Conservation (phyloP, 345 rosid species). For the Gossypium mustelinum region DNA sequence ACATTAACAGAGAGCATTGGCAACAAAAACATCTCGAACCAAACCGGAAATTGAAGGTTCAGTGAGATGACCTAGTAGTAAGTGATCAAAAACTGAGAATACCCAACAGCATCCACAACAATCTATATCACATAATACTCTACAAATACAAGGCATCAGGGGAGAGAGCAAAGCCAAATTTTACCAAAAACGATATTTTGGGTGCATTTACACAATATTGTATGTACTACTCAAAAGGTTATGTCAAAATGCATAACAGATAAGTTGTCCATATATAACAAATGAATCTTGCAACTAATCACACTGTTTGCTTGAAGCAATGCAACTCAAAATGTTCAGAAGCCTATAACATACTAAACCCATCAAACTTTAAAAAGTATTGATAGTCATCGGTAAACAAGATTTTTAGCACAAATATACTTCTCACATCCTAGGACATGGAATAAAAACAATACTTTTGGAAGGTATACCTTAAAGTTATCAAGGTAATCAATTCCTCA, state of each 20-base stretch:
- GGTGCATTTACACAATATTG: no score
- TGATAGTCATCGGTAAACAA: background rate
- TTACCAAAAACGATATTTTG: no score
- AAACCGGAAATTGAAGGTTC: background rate
- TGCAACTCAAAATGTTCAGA: background rate
- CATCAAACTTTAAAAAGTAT: background rate
- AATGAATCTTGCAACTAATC: background rate
- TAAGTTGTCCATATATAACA: background rate
- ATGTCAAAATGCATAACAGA: no score
- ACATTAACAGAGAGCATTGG: background rate
- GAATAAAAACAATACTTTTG: background rate
- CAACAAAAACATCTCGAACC: background rate
- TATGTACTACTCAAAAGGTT: no score
- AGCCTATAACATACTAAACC: background rate
- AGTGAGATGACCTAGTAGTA: no score
- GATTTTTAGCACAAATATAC: background rate
- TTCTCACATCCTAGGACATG: background rate
- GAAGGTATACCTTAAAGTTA: background rate
- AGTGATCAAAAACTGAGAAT: no score
- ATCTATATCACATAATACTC: background rate
- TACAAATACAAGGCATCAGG: no score
- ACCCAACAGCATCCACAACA: background rate
- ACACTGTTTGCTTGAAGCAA: background rate
- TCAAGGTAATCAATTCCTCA: background rate
- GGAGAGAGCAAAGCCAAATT: no score